A percentile compares a stretch with the other conserved stretches of the same genome.
Evolutionary conservation across 345 rosid species (phyloP).

Genomic region (Syzygium aqueum): DNA sequence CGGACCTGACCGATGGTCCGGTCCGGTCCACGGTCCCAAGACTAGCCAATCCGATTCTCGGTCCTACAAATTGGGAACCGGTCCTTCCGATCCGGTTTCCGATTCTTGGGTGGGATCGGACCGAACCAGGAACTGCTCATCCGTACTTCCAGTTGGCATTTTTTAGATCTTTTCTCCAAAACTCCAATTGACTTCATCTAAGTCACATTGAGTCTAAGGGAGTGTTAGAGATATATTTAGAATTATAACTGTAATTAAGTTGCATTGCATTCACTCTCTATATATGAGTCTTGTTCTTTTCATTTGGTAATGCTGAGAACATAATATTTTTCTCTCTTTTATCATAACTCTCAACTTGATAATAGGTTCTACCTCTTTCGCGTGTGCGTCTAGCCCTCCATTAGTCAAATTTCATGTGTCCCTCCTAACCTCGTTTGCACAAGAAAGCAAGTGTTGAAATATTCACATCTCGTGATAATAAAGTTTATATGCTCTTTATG

Average conservation of each 20-base stretch:
- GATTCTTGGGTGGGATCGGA: no score
- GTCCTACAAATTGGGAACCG: no score
- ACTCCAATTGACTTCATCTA: not conserved
- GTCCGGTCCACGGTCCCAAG: no score
- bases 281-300: not conserved
- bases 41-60: no score
- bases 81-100: no score
- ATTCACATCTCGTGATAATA: no score
- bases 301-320: no score
- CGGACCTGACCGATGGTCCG: no score
- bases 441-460: not conserved
- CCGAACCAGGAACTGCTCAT: no score
- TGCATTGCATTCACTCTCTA: not conserved
- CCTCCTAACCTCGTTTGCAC: not conserved
- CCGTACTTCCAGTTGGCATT: not conserved
- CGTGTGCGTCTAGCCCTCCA: accelerated
- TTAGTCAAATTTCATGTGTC: not conserved
- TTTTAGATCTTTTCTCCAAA: not conserved
- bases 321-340: not conserved
- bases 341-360: not conserved
- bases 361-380: not conserved
- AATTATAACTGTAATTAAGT: not conserved
- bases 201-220: not conserved
- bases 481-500: not conserved
- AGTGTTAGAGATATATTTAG: not conserved